phyloP scores from a whole-genome alignment of 2,329 filamentous ascomycete genomes.

The Helotiales sp. region DNA sequence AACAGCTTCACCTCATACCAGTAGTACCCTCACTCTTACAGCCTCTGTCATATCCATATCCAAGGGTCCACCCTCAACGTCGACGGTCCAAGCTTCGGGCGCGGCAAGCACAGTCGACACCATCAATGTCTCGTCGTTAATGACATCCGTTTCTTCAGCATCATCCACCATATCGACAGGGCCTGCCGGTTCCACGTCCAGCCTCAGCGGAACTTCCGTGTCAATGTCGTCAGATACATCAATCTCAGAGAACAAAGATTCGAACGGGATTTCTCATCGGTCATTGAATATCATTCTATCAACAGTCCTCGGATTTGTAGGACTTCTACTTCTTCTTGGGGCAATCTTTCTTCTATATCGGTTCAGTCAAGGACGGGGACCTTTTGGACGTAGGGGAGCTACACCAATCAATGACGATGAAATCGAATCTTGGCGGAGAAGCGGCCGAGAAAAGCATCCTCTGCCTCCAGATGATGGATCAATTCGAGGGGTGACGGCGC shows the following conservation, averaged over 20 bases:
- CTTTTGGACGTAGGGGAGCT: constrained; percentile 54
- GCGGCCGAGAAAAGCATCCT: constrained; percentile 18
- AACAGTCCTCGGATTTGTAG: constrained; percentile 29
- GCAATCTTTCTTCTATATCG: constrained; percentile 25
- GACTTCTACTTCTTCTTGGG: constrained; percentile 23
- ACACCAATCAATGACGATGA: constrained; percentile 66
- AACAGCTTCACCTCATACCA: neutral
- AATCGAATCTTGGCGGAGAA: constrained; percentile 59
- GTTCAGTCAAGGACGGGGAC: constrained; percentile 31
- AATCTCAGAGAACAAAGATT: neutral
- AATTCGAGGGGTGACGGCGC: constrained; percentile 11
- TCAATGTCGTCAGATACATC: constrained; percentile 18
- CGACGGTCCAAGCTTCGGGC: constrained; percentile 1
- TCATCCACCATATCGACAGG: constrained; percentile 1
- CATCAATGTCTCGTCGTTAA: constrained; percentile 21
- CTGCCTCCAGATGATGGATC: constrained; percentile 12
- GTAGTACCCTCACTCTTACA: constrained; percentile 6
- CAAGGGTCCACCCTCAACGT: constrained; percentile 4
- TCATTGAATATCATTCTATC: constrained; percentile 30
- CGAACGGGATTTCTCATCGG: constrained; percentile 3
- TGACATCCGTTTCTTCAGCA: constrained; percentile 13
- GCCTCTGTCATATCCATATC: constrained; percentile 13
- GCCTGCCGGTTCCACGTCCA: constrained; percentile 4
- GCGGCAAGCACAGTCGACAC: constrained; percentile 13
- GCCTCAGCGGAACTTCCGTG: constrained; percentile 5